Evolutionary conservation across 108 stramenopile species (phyloP).

Genomic region (Discostella stelligeroides): DNA sequence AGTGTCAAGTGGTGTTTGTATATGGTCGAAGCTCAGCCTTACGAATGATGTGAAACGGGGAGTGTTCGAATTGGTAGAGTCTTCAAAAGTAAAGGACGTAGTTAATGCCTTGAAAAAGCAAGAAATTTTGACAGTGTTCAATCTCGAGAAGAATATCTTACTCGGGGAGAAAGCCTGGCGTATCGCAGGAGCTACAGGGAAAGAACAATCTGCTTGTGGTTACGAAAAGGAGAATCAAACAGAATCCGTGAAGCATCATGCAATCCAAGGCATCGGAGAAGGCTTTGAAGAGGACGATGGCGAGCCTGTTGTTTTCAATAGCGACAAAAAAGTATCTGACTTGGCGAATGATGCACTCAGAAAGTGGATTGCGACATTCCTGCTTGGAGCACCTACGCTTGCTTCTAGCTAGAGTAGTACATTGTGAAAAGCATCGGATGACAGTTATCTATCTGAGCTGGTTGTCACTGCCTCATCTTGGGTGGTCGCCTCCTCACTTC

Average conservation of each 20-base stretch:
- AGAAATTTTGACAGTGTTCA: conserved; percentile 52
- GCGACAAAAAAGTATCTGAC: conserved; percentile 68
- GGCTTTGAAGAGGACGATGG: conserved; percentile 80
- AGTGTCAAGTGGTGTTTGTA: conserved; percentile 64
- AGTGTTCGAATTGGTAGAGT: conserved; percentile 64
- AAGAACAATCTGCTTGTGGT: conserved; percentile 12
- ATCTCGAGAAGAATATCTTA: conserved; percentile 51
- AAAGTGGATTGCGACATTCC: conserved; percentile 81
- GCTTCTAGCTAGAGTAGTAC: conserved; percentile 2
- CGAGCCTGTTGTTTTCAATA: conserved; percentile 73
- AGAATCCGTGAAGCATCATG: neutral
- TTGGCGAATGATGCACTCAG: conserved; percentile 74
- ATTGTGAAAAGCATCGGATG: too few species aligned
- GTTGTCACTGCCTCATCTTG: too few species aligned
- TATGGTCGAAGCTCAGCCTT: conserved; percentile 63
- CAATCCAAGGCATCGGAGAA: conserved; percentile 66
- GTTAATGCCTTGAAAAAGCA: conserved; percentile 60
- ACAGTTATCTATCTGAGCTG: too few species aligned
- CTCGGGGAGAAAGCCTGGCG: conserved; percentile 63
- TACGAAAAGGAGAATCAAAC: conserved; percentile 5
- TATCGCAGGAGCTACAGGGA: conserved; percentile 2
- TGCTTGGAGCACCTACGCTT: conserved; percentile 61
- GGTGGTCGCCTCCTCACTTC: too few species aligned
- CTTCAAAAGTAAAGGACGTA: conserved; percentile 42
- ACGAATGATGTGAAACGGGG: conserved; percentile 63